Percentiles rank a stretch among this genome's conserved stretches.
Conservation (phyloP, 306 rosid genomes). For the Lotus japonicus region DNA sequence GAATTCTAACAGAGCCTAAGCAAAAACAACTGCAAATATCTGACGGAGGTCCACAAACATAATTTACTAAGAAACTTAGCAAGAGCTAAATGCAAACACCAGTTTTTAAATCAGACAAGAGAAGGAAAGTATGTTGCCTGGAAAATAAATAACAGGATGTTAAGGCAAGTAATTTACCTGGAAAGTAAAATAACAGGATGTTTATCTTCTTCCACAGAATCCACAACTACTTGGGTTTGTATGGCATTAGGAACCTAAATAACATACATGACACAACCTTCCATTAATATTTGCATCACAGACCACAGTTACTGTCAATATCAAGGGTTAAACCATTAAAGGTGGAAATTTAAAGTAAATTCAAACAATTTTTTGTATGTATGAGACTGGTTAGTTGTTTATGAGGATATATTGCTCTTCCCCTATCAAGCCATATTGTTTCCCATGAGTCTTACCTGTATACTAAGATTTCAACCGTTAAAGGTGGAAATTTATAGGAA, state of each 20-base stretch:
- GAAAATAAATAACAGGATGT: constrained; percentile 82
- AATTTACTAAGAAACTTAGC: background rate
- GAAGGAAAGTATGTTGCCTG: constrained; percentile 40
- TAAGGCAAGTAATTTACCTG: constrained; percentile 44
- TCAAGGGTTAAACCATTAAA: background rate
- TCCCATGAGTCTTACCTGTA: background rate
- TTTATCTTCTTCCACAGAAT: constrained; percentile 57
- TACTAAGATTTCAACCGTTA: background rate
- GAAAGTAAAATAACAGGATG: constrained; percentile 84
- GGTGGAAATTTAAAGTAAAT: background rate
- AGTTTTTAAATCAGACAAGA: background rate
- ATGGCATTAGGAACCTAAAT: constrained; percentile 78
- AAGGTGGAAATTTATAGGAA: background rate
- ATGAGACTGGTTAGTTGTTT: background rate
- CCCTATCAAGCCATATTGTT: background rate
- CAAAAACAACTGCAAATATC: background rate
- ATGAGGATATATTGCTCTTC: background rate
- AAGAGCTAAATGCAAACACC: constrained; percentile 1
- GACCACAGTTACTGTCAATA: background rate
- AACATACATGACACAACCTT: constrained; percentile 20
- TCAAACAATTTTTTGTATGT: background rate
- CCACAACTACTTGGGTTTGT: constrained; percentile 49
- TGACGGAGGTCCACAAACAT: background rate
- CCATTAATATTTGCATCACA: constrained; percentile 18
- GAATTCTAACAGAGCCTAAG: background rate